Evolutionary conservation across 2,329 filamentous ascomycete genomes (phyloP).

Genomic region (Aureobasidium vineae): DNA sequence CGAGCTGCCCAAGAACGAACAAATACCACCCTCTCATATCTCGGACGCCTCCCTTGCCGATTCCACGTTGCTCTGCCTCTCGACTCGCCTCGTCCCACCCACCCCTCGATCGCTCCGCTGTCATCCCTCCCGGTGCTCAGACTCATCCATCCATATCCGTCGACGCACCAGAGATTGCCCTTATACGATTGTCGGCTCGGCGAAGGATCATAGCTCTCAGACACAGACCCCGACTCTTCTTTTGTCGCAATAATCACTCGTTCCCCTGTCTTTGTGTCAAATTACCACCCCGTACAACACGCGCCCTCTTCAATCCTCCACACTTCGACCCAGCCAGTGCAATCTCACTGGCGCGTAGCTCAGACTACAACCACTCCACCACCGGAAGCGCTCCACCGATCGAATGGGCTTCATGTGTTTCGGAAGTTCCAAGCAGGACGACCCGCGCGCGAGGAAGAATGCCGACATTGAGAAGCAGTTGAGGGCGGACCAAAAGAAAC

Average conservation of each 20-base stretch:
- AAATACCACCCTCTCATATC: conserved; percentile 17
- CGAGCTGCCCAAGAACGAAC: conserved; percentile 8
- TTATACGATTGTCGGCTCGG: neutral
- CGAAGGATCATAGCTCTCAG: conserved; percentile 14
- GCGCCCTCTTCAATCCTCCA: neutral
- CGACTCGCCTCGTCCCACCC: neutral
- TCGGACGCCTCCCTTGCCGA: conserved; percentile 17
- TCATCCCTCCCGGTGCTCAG: neutral
- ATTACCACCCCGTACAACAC: neutral
- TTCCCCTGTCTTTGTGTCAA: conserved; percentile 10
- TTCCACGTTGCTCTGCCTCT: conserved; percentile 6
- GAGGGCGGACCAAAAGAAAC: conserved; percentile 80
- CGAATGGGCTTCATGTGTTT: conserved; percentile 50
- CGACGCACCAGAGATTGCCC: neutral
- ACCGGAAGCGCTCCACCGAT: neutral
- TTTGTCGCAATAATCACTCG: neutral
- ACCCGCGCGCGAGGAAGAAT: conserved; percentile 51
- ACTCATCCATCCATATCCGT: neutral
- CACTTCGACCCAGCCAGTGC: neutral
- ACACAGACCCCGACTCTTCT: conserved; percentile 3
- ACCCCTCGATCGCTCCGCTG: neutral
- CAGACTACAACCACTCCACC: neutral
- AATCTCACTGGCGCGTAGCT: neutral
- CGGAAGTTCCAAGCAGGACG: conserved; percentile 48
- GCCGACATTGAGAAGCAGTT: conserved; percentile 82